A percentile compares a stretch with the other conserved stretches of the same genome.
Conservation (phyloP, 2,329 filamentous ascomycete species). For the Boeremia exigua region DNA sequence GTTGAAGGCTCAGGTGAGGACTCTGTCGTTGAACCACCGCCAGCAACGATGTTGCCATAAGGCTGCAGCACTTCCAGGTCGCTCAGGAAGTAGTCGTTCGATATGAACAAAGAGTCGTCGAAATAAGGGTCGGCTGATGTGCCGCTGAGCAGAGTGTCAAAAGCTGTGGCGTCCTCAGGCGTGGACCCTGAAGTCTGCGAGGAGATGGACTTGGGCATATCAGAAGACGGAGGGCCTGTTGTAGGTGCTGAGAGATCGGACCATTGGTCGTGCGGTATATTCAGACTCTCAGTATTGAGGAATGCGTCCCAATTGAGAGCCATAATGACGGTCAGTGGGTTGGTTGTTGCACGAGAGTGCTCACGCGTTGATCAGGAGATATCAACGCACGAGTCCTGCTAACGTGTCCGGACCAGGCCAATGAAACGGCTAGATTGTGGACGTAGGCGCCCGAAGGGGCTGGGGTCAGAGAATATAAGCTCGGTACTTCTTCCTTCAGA, state of each 20-base stretch:
- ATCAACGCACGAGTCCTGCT: slow-evolving; percentile 24
- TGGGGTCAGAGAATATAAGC: slow-evolving; percentile 36
- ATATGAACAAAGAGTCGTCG: slow-evolving; percentile 45
- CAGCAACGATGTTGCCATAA: slow-evolving; percentile 40
- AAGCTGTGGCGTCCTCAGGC: slow-evolving; percentile 40
- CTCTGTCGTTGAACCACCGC: slow-evolving; percentile 43
- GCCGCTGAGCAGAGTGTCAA: slow-evolving; percentile 38
- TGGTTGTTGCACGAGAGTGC: slow-evolving; percentile 35
- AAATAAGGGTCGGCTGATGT: slow-evolving; percentile 44
- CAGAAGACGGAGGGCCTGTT: slow-evolving; percentile 34
- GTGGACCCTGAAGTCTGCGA: slow-evolving; percentile 41
- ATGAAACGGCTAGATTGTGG: slow-evolving; percentile 29
- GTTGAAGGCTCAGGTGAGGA: slow-evolving; percentile 47
- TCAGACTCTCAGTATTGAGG: slow-evolving; percentile 46
- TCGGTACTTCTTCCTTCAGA: slow-evolving; percentile 18
- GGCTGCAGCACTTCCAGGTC: slow-evolving; percentile 48
- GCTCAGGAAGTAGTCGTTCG: slow-evolving; percentile 50
- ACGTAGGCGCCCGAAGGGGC: slow-evolving; percentile 21
- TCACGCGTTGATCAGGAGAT: slow-evolving; percentile 50
- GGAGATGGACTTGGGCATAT: slow-evolving; percentile 46
- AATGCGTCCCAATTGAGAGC: slow-evolving; percentile 50
- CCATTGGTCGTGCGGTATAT: slow-evolving; percentile 48
- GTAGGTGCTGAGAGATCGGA: slow-evolving; percentile 42
- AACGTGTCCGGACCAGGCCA: slow-evolving; percentile 33
- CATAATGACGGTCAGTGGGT: slow-evolving; percentile 42